phyloP scores from a whole-genome alignment of 306 rosid genomes.

The Citrullus mucosospermus region DNA sequence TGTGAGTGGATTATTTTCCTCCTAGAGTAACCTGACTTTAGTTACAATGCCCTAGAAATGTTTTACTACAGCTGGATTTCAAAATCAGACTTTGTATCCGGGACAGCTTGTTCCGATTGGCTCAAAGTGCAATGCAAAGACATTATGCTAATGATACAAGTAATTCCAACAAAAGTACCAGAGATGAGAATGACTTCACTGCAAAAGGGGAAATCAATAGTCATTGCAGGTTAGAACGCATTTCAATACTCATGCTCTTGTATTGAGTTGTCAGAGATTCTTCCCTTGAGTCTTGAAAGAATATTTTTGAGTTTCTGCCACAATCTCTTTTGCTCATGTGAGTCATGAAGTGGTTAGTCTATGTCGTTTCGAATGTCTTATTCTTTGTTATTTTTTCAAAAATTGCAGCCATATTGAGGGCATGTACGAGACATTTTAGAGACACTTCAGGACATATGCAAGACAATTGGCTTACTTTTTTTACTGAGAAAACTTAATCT shows the following conservation, averaged over 20 bases:
- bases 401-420: not conserved
- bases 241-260: not conserved
- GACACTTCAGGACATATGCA: not conserved
- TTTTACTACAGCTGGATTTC: constrained; percentile 70
- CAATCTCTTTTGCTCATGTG: not conserved
- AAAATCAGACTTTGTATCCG: constrained; percentile 58
- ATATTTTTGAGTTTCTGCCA: not conserved
- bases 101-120: constrained; percentile 87
- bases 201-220: constrained; percentile 38
- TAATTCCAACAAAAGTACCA: constrained; percentile 44
- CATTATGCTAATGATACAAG: constrained; percentile 45
- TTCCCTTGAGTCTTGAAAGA: not conserved
- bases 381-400: not conserved
- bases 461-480: not conserved
- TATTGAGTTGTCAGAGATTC: not conserved
- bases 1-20: constrained; percentile 20
- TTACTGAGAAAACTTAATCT: not conserved
- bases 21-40: constrained; percentile 20
- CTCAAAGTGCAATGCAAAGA: constrained; percentile 71
- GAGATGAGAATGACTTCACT: constrained; percentile 36
- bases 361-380: not conserved
- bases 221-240: constrained; percentile 37
- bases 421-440: not conserved
- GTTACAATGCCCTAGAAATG: constrained; percentile 34
- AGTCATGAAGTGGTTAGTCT: not conserved